Base-by-base conservation (phyloP, 2,329 filamentous ascomycete genomes). In the Calonectria crousiana region DNA sequence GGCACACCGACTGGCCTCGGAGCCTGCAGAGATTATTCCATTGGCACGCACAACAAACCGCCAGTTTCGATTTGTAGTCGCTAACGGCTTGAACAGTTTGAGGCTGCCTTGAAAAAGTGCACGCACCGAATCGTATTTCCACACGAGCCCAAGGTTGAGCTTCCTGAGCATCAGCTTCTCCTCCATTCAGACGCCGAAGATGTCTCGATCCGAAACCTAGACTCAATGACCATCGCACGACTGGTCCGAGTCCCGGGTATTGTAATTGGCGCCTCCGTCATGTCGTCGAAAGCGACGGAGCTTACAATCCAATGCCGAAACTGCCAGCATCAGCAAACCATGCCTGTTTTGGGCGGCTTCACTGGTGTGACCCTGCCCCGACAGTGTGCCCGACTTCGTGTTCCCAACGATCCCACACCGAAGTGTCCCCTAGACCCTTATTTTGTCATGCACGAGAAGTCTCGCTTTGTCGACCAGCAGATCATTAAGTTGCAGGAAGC, bases 401-500 rank as follows among this genome's bases (percentile, higher is more conserved):
- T 90, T 13, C 89, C 90, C 18, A 93, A 93, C 66, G 95, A 97
- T 56, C 87, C 88, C 2, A 89, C 90, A 1, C 92, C 94, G 47
- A 92, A 93, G 80, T 99, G 97, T 81, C 96, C 96, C 0, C 87
- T 99, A 74, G 97, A 99, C 81, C 97, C 97, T 20, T 99, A 98
- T 86, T 98, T 97, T 81, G 95, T 99, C 72, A 90, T 97, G 73
- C 97, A 99, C 83, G 97, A 99, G 85, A 95, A 94, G 84, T 98
- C 95, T 47, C 92, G 93, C 76, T 99, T 99, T 83, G 96, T 98
- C 81, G 97, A 99, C 82, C 97, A 99, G 85, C 97, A 99, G 84
- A 95, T 99, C 74, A 94, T 99, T 83, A 99, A 99, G 85, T 91
- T 99, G 23, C 97, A 99, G 83, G 97, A 99, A 85, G 97, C 96